Evolutionary conservation across 495 filamentous ascomycete species (phyloP).

Genomic region (Astrothelium macrocarpum): DNA sequence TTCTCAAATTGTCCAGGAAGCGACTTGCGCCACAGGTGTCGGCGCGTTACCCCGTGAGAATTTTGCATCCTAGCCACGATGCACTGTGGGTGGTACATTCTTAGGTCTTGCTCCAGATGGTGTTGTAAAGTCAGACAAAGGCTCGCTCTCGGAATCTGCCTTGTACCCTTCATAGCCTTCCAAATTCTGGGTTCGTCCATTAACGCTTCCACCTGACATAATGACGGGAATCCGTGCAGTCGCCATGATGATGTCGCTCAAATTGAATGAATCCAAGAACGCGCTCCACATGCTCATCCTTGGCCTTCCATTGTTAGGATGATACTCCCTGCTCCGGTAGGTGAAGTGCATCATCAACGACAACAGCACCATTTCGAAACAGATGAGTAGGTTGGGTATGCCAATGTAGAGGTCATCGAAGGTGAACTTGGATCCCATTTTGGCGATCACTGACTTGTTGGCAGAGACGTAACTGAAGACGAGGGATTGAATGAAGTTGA

Average conservation of each 20-base stretch:
- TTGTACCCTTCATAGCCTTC: neutral
- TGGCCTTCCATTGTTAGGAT: neutral
- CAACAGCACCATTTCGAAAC: neutral
- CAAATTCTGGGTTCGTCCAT: neutral
- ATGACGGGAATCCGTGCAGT: neutral
- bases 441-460: neutral
- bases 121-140: no score
- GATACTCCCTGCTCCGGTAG: neutral
- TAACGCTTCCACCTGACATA: neutral
- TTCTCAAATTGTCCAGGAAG: no score
- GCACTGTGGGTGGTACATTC: no score
- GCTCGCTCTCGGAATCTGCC: no score
- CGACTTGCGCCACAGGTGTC: no score
- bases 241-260: neutral
- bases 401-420: conserved; percentile 11
- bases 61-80: no score
- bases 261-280: neutral
- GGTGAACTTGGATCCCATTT: neutral
- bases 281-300: neutral
- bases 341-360: conserved; percentile 1
- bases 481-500: conserved; percentile 11
- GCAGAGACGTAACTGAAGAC: conserved; percentile 8
- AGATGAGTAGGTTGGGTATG: conserved; percentile 7
- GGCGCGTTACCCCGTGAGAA: no score
- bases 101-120: no score